A percentile compares a stretch with the other conserved stretches of the same genome.
phyloP scores from a whole-genome alignment of 192 early-diverging fungal genomes.

The Dissophora globulifera region DNA sequence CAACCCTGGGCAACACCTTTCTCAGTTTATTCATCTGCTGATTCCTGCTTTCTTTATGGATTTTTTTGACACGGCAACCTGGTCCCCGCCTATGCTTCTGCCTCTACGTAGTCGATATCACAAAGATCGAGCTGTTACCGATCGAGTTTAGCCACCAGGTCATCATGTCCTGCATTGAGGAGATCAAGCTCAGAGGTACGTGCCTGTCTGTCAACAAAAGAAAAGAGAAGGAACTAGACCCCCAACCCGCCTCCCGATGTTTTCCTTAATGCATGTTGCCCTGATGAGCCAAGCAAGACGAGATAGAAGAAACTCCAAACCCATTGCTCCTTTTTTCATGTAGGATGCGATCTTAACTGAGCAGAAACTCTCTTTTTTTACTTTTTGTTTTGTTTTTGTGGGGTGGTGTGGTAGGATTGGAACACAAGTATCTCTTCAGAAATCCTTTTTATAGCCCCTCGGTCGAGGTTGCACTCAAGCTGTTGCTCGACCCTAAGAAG shows the following conservation, averaged over 20 bases:
- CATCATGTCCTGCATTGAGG: conserved; percentile 45
- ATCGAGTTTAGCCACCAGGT: conserved; percentile 44
- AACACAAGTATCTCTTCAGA: conserved; percentile 38
- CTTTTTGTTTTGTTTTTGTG: background rate
- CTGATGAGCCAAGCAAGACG: background rate
- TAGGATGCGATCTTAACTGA: conserved; percentile 8
- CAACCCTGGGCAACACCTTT: too few relatives aligned
- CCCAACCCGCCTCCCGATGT: too few relatives aligned
- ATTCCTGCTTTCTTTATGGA: too few relatives aligned
- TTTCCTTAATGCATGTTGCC: too few relatives aligned
- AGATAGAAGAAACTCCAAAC: too few relatives aligned
- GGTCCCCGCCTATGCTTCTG: too few relatives aligned
- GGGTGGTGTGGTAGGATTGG: conserved; percentile 13
- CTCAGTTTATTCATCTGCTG: too few relatives aligned
- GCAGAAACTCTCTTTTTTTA: background rate
- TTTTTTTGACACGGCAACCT: too few relatives aligned
- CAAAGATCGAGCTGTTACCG: conserved; percentile 38
- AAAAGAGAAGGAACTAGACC: background rate
- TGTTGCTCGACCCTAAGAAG: conserved; percentile 10
- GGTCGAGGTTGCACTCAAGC: conserved; percentile 18
- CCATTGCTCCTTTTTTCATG: background rate
- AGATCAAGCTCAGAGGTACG: conserved; percentile 47
- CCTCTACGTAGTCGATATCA: conserved; percentile 24
- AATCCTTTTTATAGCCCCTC: conserved; percentile 47
- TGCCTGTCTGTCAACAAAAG: too few relatives aligned